Evolutionary conservation across 352 stramenopile genomes (phyloP).

Genomic region (Elongisporangium prolatum): DNA sequence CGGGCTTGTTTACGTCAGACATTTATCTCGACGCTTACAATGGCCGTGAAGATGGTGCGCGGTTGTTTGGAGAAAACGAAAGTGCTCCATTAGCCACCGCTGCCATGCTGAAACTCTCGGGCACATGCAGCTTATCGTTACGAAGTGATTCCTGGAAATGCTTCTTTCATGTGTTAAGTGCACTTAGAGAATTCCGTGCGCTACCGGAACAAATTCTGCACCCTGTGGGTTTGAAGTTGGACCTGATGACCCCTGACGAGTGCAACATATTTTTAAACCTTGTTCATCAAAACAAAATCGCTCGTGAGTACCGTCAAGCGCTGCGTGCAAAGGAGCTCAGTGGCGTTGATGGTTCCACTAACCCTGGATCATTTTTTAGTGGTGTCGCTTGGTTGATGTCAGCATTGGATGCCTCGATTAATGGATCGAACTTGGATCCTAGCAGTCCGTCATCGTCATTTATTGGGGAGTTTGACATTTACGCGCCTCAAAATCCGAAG

Average conservation of each 20-base stretch:
- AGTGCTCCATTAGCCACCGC: constrained; percentile 65
- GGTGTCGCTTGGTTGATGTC: constrained; percentile 70
- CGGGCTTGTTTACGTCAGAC: constrained; percentile 45
- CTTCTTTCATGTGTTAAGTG: constrained; percentile 58
- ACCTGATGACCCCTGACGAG: constrained; percentile 11
- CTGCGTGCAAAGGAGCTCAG: constrained; percentile 11
- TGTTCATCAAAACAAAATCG: constrained; percentile 54
- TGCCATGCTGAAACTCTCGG: constrained; percentile 62
- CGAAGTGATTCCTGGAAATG: constrained; percentile 47
- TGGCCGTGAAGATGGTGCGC: constrained; percentile 41
- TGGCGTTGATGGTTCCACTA: constrained; percentile 18
- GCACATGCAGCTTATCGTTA: constrained; percentile 49
- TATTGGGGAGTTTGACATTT: neutral
- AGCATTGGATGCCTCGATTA: constrained; percentile 48
- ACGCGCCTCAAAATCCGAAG: constrained; percentile 5
- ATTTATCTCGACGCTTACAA: constrained; percentile 64
- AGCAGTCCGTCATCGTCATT: neutral
- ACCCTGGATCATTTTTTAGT: constrained; percentile 55
- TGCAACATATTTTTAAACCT: constrained; percentile 39
- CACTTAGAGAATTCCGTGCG: constrained; percentile 59
- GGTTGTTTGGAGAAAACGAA: constrained; percentile 63
- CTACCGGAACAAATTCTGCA: constrained; percentile 46
- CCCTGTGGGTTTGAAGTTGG: constrained; percentile 1
- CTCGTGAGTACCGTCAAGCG: constrained; percentile 39
- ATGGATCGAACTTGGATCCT: constrained; percentile 8